Evolutionary conservation across 805 yeast species (phyloP), one percentile per base, ranked within the genome.

Genomic region (Suhomyces prunicola): DNA sequence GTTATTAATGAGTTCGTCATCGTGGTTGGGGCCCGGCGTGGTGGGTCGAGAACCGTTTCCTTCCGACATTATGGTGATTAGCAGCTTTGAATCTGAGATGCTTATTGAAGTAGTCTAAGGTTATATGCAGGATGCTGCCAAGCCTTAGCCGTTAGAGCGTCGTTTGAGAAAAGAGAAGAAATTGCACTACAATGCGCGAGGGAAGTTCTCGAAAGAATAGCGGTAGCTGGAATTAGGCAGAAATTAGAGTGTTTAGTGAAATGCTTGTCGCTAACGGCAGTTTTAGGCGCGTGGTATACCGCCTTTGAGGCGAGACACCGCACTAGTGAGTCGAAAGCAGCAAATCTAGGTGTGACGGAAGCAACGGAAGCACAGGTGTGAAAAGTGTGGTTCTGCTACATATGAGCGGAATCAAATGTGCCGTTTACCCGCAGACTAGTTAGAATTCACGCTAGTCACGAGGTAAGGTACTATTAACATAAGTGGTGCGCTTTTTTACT

Each of bases 1-100:
- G 48, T 73, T 71, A 47, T 69, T 59, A 47, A 73, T 55, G 33
- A 65, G 64, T 45, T 66, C 67, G 10, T 67, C 73, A 46, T 57
- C 65, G 27, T 58, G 58, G 46, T 50, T 50, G 35, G 49, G 54
- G 24, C 48, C 54, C 9, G 55, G 58, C 17, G 56, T 41, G 3
- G 47, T 26, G 9, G 56, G 45, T n/a, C 48, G 54, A 23, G 46
- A 42, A n/a, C 46, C 46, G 17, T 42, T 39, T n/a, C 24, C 42
- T n/a, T 17, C 24, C 19, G 42, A 39, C 42, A 39, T 39, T 17
- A 19, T 19, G 42, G 24, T 39, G 24, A 19, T 19, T 39, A 39
- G 24, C 24, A 39, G 22, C 24, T 17, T 17, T 29, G 23, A 17
- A 17, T 17, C 8, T 10, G 42, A 39, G 42, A 39, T 39, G 42